Conservation (phyloP, 495 filamentous ascomycete species). For the Xylaria acuta region DNA sequence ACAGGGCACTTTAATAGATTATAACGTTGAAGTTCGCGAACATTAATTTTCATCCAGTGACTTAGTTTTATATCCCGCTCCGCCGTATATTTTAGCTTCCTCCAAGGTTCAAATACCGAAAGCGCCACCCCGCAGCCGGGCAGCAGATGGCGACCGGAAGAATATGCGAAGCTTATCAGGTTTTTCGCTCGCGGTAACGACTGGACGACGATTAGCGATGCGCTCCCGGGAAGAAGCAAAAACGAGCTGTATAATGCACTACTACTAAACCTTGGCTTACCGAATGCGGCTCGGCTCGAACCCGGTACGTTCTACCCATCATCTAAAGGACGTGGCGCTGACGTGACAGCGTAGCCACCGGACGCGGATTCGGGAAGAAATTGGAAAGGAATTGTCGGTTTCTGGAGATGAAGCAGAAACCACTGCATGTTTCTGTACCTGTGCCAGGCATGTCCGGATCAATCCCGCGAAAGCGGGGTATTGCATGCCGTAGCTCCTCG, state of each 20-base stretch:
- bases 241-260: neutral
- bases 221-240: neutral
- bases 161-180: neutral
- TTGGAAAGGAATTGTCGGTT: neutral
- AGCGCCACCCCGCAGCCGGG: neutral
- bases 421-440: too few species aligned
- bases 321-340: too few species aligned
- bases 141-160: neutral
- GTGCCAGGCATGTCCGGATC: too few species aligned
- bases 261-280: neutral
- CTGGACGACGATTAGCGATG: neutral
- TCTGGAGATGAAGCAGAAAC: too few species aligned
- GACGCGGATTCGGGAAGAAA: neutral
- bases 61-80: too few species aligned
- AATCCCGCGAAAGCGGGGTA: too few species aligned
- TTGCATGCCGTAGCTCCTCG: too few species aligned
- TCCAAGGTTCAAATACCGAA: neutral
- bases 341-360: too few species aligned
- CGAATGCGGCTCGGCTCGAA: constrained; percentile 1
- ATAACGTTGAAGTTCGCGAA: too few species aligned
- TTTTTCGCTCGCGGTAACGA: neutral
- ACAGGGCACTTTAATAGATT: too few species aligned
- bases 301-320: neutral
- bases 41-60: too few species aligned
- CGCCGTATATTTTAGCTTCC: too few species aligned